These are phyloP conservation scores for Meyerozyma carpophila DNA, from an alignment of 1,139 yeast species.

Conservation along the genomic window DNA sequence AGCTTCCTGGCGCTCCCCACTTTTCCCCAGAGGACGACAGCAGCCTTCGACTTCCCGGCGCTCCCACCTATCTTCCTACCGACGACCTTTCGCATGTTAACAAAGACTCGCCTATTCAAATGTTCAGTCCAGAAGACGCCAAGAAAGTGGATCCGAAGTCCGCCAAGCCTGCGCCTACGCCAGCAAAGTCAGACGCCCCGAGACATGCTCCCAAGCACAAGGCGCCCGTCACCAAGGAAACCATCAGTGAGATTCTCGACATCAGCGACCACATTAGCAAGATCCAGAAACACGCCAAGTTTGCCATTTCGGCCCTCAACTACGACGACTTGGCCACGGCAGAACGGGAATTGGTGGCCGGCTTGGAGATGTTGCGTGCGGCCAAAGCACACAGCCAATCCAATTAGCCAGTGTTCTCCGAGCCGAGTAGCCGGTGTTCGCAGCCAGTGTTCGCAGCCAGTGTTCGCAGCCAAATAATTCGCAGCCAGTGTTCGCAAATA, in stretches of 20 bases:
- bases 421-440: background rate
- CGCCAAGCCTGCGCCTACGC: constrained; percentile 1
- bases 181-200: background rate
- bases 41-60: constrained; percentile 33
- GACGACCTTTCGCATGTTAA: constrained; percentile 35
- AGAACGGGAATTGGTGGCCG: constrained; percentile 60
- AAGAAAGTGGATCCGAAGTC: background rate
- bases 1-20: constrained; percentile 16
- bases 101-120: constrained; percentile 35
- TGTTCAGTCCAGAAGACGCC: constrained; percentile 22
- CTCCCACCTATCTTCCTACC: constrained; percentile 39
- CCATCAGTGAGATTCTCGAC: constrained; percentile 47
- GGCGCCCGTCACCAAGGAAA: constrained; percentile 32
- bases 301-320: constrained; percentile 88
- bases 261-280: constrained; percentile 56
- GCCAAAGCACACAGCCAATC: background rate
- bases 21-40: constrained; percentile 20
- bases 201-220: constrained; percentile 4
- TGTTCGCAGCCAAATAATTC: too few relatives aligned
- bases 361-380: constrained; percentile 41
- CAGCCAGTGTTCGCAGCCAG: too few relatives aligned
- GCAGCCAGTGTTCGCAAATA: too few relatives aligned
- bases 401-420: too few relatives aligned
- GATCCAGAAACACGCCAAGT: constrained; percentile 84
- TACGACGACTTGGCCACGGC: constrained; percentile 88